Percentiles rank a stretch among this genome's conserved stretches.
phyloP scores from a whole-genome alignment of 768 basidiomycete species.

The Suillus cothurnatus region DNA sequence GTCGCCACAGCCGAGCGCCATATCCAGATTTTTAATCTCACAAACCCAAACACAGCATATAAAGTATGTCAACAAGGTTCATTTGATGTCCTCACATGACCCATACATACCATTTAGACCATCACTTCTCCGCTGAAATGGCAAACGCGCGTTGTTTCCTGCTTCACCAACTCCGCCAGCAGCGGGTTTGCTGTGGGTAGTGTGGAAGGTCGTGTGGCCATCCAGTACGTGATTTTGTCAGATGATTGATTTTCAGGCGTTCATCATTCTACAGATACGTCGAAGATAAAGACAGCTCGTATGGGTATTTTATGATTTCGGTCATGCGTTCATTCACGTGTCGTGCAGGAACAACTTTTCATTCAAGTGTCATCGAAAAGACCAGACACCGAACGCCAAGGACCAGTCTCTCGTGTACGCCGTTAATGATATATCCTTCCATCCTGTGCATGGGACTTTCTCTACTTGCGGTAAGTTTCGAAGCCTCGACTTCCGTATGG shows the following conservation, averaged over 20 bases:
- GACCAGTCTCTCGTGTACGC: conserved; percentile 74
- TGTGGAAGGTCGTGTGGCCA: conserved; percentile 90
- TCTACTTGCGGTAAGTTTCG: conserved; percentile 65
- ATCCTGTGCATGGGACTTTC: conserved; percentile 83
- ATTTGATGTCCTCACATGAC: conserved; percentile 6
- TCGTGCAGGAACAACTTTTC: conserved; percentile 72
- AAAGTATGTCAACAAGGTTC: conserved; percentile 51
- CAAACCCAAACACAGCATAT: conserved; percentile 76
- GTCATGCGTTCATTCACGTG: conserved; percentile 1
- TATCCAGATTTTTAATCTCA: conserved; percentile 86
- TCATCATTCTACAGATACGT: conserved; percentile 58
- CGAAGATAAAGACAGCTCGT: conserved; percentile 81
- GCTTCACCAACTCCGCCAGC: conserved; percentile 66
- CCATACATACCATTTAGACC: conserved; percentile 45
- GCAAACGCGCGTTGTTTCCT: conserved; percentile 88
- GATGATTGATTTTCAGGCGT: neutral
- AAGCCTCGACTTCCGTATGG: conserved; percentile 23
- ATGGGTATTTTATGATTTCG: conserved; percentile 24
- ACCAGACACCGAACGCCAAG: conserved; percentile 55
- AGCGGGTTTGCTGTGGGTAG: conserved; percentile 86
- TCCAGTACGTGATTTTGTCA: conserved; percentile 70
- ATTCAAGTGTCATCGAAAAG: conserved; percentile 81
- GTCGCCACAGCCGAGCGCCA: conserved; percentile 93
- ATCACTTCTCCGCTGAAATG: conserved; percentile 88
- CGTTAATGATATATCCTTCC: conserved; percentile 87